phyloP scores from a whole-genome alignment of 257 asterid species.

The Leptodermis oblonga region DNA sequence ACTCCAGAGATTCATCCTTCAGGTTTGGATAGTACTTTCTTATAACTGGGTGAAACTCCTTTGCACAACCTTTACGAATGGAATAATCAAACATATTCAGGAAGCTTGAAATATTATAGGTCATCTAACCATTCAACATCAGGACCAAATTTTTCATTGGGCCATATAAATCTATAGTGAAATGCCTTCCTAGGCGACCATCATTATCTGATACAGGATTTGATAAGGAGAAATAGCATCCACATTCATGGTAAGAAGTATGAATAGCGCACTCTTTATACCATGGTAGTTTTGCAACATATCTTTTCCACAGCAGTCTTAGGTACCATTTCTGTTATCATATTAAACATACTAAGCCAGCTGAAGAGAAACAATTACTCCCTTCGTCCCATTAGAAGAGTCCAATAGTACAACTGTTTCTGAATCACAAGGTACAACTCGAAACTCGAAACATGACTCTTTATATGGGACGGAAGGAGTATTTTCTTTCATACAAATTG shows the following conservation, averaged over 20 bases:
- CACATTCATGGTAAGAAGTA: constrained; percentile 43
- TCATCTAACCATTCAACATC: constrained; percentile 80
- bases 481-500: too few species aligned
- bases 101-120: constrained; percentile 56
- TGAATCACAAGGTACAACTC: too few species aligned
- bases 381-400: too few species aligned
- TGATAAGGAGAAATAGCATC: constrained; percentile 70
- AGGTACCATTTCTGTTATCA: too few species aligned
- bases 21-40: constrained; percentile 68
- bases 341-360: too few species aligned
- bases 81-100: constrained; percentile 77
- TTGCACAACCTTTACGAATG: constrained; percentile 52
- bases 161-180: constrained; percentile 72
- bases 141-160: constrained; percentile 72
- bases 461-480: too few species aligned
- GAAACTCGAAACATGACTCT: too few species aligned
- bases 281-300: too few species aligned
- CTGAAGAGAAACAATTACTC: too few species aligned
- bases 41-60: constrained; percentile 59
- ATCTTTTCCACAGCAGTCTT: too few species aligned
- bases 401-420: too few species aligned
- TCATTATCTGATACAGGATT: constrained; percentile 86
- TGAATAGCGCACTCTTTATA: constrained; percentile 32
- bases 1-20: constrained; percentile 63
- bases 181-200: constrained; percentile 93